Conservation (phyloP, 2,329 filamentous ascomycete species). For the Aspergillus hortae region DNA sequence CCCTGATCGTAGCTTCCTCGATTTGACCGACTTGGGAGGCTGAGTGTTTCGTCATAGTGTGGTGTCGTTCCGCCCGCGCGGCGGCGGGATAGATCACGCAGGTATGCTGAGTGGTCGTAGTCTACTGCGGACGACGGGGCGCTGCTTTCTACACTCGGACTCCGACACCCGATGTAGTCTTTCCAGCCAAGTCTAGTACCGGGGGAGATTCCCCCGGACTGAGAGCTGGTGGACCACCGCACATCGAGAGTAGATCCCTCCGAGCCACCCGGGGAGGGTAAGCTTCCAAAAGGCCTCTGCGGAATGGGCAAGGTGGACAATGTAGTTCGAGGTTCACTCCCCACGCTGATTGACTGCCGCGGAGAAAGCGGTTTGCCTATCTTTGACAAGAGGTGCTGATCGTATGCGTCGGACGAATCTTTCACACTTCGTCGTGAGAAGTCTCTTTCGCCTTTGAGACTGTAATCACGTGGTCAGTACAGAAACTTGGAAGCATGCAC, state of each 20-base stretch:
- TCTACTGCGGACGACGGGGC: slow-evolving; percentile 38
- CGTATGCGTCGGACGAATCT: slow-evolving; percentile 59
- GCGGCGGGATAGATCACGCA: slow-evolving; percentile 37
- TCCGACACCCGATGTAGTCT: slow-evolving; percentile 40
- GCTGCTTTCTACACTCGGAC: slow-evolving; percentile 43
- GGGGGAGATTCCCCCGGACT: slow-evolving; percentile 41
- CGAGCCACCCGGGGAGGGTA: slow-evolving; percentile 30
- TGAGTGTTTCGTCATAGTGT: slow-evolving; percentile 49
- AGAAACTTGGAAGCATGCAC: neutral
- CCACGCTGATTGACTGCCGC: slow-evolving; percentile 35
- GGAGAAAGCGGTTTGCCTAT: slow-evolving; percentile 59
- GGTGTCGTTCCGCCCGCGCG: slow-evolving; percentile 48
- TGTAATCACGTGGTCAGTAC: slow-evolving; percentile 23
- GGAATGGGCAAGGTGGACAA: slow-evolving; percentile 32
- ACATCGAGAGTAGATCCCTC: slow-evolving; percentile 32
- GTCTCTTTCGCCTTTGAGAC: slow-evolving; percentile 58
- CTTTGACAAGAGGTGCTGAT: slow-evolving; percentile 59
- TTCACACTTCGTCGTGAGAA: slow-evolving; percentile 57
- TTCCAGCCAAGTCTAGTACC: slow-evolving; percentile 38
- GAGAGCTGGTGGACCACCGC: slow-evolving; percentile 38
- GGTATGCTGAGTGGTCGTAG: slow-evolving; percentile 35
- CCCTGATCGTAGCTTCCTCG: slow-evolving; percentile 62
- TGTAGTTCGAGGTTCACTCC: slow-evolving; percentile 28
- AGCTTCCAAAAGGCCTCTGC: slow-evolving; percentile 27
- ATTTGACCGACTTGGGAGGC: slow-evolving; percentile 50